Evolutionary conservation across 768 basidiomycete genomes (phyloP), one percentile per base, ranked within the genome.

Genomic region (Hortiboletus campestris): DNA sequence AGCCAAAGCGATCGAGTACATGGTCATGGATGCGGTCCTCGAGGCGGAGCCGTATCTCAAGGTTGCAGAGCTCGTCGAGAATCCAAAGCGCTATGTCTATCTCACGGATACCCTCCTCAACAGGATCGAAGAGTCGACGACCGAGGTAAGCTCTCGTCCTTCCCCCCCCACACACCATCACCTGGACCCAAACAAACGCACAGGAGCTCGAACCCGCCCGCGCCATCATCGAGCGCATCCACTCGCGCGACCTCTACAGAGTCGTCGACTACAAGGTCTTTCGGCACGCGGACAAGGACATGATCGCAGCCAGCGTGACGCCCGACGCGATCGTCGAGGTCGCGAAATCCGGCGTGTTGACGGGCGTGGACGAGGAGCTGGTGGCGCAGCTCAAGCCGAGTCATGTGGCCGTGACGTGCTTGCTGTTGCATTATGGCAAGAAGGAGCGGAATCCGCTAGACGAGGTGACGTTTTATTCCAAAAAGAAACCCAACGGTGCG

Each of bases 1-100:
- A 88, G 89, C 88, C 4, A 87, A 81, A 60, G 84, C 88, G 0
- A 86, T 92, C 48, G 91, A 91, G 67, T 82, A 86, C 63, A 93
- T 93, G 91, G 75, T 93, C n/a, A 77, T 90, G 14, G 91, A 93
- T 60, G 88, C 80, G 0, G 76, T 94, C n/a, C 71, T 85, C 1
- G 72, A 73, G 0, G 91, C 91, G 0, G 88, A 94, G 36, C 79
- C 83, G 0, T 53, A 79, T 55, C 67, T 92, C 66, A 76, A 83
- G 42, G 79, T 93, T 46, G 83, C 87, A 0, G 67, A 76, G 1
- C 72, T 74, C 6, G 78, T 91, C 16, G 67, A 77, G 28, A 67
- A 88, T 17, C 84, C 89, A 0, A 73, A 80, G 51, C 74, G 77
- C 51, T 92, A 81, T 53, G 61, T 91, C 3, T 74, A 78, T 55